Percentiles rank a stretch among this genome's conserved stretches.
Evolutionary conservation across 352 stramenopile genomes (phyloP).

Genomic region (Globisporangium carolinianum): DNA sequence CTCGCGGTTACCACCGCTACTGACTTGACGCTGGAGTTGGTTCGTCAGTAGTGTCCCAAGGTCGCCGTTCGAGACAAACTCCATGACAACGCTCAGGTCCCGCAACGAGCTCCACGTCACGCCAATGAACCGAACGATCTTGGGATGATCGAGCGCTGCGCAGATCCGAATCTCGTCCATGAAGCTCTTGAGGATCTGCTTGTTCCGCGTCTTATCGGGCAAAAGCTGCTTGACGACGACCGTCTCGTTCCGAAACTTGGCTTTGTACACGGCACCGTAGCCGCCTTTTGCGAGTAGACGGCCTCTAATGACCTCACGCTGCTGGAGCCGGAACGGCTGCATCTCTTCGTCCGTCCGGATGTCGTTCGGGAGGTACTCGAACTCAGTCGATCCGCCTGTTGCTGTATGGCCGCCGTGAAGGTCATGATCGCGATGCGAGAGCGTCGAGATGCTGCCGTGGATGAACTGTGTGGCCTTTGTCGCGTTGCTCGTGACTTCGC

Average conservation of each 20-base stretch:
- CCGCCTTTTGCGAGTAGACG: constrained; percentile 24
- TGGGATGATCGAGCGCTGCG: constrained; percentile 42
- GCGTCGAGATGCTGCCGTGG: constrained; percentile 10
- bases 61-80: constrained; percentile 45
- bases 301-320: constrained; percentile 22
- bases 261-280: constrained; percentile 26
- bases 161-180: constrained; percentile 68
- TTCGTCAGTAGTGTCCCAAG: constrained; percentile 22
- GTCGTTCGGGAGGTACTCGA: constrained; percentile 24
- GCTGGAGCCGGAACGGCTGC: constrained; percentile 22
- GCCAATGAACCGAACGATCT: constrained; percentile 44
- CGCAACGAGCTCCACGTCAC: constrained; percentile 48
- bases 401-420: too few species aligned
- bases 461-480: constrained; percentile 15
- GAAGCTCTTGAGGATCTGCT: constrained; percentile 24
- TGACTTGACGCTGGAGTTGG: constrained; percentile 15
- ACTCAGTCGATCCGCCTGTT: not conserved
- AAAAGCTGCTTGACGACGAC: constrained; percentile 33
- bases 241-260: constrained; percentile 21
- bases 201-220: constrained; percentile 23
- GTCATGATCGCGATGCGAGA: not conserved
- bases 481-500: constrained; percentile 7
- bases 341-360: constrained; percentile 30
- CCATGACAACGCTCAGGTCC: constrained; percentile 38
- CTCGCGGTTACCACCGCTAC: not conserved